These are phyloP conservation scores for Chloranthus sessilifolius DNA, from an alignment of 164 flowering plant species.

Conservation along the genomic window DNA sequence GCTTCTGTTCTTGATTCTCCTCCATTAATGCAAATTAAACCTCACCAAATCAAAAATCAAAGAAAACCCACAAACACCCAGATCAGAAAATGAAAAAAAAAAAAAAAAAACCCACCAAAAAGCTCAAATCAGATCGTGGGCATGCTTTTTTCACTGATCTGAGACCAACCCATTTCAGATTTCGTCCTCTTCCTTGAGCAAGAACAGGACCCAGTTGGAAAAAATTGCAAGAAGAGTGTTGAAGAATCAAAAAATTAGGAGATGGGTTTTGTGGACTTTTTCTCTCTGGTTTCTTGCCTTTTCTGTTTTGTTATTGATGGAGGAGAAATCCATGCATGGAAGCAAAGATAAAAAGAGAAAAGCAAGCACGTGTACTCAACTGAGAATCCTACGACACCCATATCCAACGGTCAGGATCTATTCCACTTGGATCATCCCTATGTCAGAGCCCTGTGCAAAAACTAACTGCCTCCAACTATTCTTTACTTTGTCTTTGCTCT, in stretches of 20 bases:
- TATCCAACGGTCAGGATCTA: conserved; percentile 35
- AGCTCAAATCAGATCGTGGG: conserved; percentile 17
- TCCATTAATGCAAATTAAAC: conserved; percentile 22
- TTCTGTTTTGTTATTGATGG: conserved; percentile 25
- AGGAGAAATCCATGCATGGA: conserved; percentile 91
- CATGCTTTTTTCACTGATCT: conserved; percentile 11
- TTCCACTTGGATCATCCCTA: conserved; percentile 20
- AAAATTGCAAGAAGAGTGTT: conserved; percentile 15
- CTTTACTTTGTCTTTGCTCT: conserved; percentile 60
- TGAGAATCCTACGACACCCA: conserved; percentile 44
- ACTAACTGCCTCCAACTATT: conserved; percentile 41
- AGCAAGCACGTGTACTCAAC: conserved; percentile 60
- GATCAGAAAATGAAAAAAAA: conserved; percentile 12
- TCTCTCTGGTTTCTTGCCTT: conserved; percentile 10
- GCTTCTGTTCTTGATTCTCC: conserved; percentile 32
- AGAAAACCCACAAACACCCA: conserved; percentile 1
- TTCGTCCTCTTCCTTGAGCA: conserved; percentile 5
- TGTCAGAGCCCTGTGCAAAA: conserved; percentile 11
- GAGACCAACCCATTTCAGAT: conserved; percentile 21
- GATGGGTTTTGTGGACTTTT: conserved; percentile 7
- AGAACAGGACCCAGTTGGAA: conserved; percentile 37
- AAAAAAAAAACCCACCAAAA: conserved; percentile 1
- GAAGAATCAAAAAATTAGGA: conserved; percentile 20
- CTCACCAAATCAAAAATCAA: conserved; percentile 9
- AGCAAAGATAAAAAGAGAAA: conserved; percentile 44